Evolutionary conservation across 225 moss, liverwort and hornwort species (phyloP).

Genomic region (Physcomitrellopsis africana): DNA sequence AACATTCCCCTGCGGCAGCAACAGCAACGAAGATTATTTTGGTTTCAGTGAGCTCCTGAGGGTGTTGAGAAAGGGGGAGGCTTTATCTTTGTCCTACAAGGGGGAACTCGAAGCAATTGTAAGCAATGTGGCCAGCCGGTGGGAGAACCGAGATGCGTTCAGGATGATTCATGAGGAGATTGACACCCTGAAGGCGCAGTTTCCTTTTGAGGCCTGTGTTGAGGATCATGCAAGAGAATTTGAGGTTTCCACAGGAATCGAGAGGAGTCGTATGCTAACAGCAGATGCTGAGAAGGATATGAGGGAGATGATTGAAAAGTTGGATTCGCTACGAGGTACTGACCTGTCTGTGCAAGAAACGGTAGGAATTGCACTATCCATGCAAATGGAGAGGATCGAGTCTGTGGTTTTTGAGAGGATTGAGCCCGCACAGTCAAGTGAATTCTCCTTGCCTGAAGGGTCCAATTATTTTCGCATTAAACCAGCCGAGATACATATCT

Average conservation of each 20-base stretch:
- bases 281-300: constrained; percentile 26
- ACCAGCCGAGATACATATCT: neutral
- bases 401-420: constrained; percentile 7
- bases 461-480: constrained; percentile 22
- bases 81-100: neutral
- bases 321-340: neutral
- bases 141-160: constrained; percentile 27
- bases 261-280: neutral
- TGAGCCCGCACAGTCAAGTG: neutral
- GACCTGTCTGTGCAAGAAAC: neutral
- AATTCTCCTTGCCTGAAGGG: too few relatives aligned
- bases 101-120: neutral
- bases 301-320: constrained; percentile 11
- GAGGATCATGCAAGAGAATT: neutral
- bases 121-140: neutral
- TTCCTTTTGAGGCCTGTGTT: neutral
- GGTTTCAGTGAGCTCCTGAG: constrained; percentile 17
- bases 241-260: neutral
- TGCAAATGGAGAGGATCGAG: constrained; percentile 15
- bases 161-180: constrained; percentile 27
- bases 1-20: neutral
- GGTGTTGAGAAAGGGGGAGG: constrained; percentile 24
- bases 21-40: neutral
- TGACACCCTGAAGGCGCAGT: neutral
- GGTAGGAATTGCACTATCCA: neutral